Evolutionary conservation across 257 asterid species (phyloP).

Genomic region (Solanum lycopersicoides): DNA sequence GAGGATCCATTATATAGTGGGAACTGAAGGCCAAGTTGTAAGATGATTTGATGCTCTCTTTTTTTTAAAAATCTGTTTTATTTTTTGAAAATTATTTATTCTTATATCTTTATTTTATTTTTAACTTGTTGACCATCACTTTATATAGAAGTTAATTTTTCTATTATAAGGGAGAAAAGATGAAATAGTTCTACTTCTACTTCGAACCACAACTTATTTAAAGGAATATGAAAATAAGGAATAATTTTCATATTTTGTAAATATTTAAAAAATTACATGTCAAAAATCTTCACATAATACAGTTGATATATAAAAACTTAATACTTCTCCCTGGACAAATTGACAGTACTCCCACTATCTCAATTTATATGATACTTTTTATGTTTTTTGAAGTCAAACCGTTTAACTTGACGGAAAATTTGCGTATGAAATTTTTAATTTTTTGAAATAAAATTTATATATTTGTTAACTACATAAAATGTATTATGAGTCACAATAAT

Average conservation of each 20-base stretch:
- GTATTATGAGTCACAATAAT: too few relatives aligned
- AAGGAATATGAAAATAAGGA: neutral
- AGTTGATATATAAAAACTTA: neutral
- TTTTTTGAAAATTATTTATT: neutral
- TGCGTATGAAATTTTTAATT: too few relatives aligned
- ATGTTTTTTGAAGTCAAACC: too few relatives aligned
- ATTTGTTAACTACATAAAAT: too few relatives aligned
- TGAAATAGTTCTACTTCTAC: neutral
- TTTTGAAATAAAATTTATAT: too few relatives aligned
- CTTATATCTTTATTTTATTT: neutral
- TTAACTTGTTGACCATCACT: neutral
- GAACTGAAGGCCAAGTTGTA: neutral
- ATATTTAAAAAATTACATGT: neutral
- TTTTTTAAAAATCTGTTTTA: neutral
- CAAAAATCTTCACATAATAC: neutral
- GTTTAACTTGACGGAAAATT: accelerated
- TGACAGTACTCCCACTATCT: neutral
- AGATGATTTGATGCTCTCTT: neutral
- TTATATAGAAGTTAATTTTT: neutral
- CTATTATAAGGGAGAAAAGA: neutral
- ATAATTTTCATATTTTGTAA: neutral
- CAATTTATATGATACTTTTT: too few relatives aligned
- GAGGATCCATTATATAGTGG: neutral
- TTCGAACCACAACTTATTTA: neutral
- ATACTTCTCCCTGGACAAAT: neutral